Percentiles rank a stretch among this genome's conserved stretches.
Evolutionary conservation across 2,329 filamentous ascomycete genomes (phyloP).

Genomic region (Polychaeton citri): DNA sequence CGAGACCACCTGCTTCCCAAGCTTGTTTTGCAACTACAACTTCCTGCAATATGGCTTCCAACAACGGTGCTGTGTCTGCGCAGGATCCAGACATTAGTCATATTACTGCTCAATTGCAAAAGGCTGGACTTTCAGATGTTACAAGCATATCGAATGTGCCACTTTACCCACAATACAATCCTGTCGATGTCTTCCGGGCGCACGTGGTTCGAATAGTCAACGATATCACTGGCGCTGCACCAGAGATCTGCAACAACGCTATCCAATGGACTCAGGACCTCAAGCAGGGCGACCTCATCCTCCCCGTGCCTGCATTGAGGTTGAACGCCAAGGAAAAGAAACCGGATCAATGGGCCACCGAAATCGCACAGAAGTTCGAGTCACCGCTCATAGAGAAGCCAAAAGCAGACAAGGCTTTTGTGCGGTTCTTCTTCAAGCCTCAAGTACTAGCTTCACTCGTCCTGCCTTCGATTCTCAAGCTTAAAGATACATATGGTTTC

Average conservation of each 20-base stretch:
- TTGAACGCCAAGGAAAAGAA: conserved; percentile 47
- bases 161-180: conserved; percentile 53
- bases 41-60: too few species aligned
- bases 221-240: conserved; percentile 56
- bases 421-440: conserved; percentile 72
- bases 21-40: too few species aligned
- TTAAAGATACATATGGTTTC: conserved; percentile 49
- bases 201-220: conserved; percentile 59
- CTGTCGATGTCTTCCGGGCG: conserved; percentile 65
- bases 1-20: too few species aligned
- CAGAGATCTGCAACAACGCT: conserved; percentile 57
- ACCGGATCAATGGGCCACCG: conserved; percentile 41
- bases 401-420: conserved; percentile 50
- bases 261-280: conserved; percentile 67
- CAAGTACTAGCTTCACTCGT: conserved; percentile 51
- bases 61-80: too few species aligned
- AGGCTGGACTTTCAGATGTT: conserved; percentile 15
- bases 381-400: conserved; percentile 63
- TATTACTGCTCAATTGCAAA: conserved; percentile 17
- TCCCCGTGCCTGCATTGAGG: conserved; percentile 68
- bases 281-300: conserved; percentile 69
- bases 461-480: conserved; percentile 54
- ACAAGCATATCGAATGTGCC: conserved; percentile 14
- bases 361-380: conserved; percentile 42
- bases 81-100: conserved; percentile 7